Evolutionary conservation across 2,329 filamentous ascomycete genomes (phyloP), one percentile per base, ranked within the genome.

Genomic region (Phaeosphaeria sp.): DNA sequence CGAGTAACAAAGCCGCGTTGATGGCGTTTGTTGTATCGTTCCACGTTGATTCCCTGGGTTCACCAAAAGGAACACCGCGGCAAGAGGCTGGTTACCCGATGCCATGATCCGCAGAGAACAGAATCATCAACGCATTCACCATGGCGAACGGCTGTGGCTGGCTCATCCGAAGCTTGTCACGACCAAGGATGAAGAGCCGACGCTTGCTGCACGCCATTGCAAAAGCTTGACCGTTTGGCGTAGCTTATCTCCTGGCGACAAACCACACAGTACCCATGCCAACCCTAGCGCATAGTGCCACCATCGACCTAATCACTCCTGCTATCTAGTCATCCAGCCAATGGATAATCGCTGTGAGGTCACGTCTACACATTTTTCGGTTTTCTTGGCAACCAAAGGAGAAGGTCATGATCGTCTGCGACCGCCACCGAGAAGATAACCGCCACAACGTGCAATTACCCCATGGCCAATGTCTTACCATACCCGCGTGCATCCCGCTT

Each of bases 171-270:
- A 64, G 66, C 59, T 60, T 65, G 59, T 57, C 57, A 54, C 54
- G 47, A 65, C 66, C 69, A 73, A 72, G 68, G 21, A 50, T 55
- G 61, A 65, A 63, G 55, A 57, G 59, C 57, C 43, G 63, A 70
- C 54, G 68, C 71, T 73, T 74, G 59, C 62, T 46, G 33, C 23
- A 27, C 41, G 50, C 55, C 48, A 56, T 52, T 15, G 47, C 49
- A 27, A 55, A 65, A 57, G 64, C 69, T 68, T 73, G 61, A 71
- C 49, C 66, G 66, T 60, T 53, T 54, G 57, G 55, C 52, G 50
- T 44, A 53, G 59, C 58, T 58, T 58, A 60, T 59, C 49, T 62
- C 50, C 58, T 58, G 53, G 23, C 60, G 33, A 60, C 59, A 36
- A 36, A 62, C 60, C 58, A 55, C 39, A 47, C 51, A 41, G 13